Evolutionary conservation across 352 stramenopile species (phyloP).

Genomic region (Globisporangium acanthophoron): DNA sequence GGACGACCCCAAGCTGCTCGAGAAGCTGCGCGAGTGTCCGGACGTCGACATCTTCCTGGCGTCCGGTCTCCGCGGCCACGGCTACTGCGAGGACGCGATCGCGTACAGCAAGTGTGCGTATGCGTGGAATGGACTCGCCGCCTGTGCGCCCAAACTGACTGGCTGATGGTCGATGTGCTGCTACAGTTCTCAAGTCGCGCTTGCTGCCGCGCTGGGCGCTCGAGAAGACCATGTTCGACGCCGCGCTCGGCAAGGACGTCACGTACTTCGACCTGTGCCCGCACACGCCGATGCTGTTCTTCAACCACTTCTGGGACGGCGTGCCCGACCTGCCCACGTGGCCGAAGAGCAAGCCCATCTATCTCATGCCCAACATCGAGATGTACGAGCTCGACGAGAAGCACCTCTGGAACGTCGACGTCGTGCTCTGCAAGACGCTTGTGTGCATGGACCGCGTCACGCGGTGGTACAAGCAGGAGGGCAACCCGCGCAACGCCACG

Average conservation of each 20-base stretch:
- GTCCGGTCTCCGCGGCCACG: conserved; percentile 31
- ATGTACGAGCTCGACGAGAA: conserved; percentile 45
- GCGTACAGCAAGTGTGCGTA: conserved; percentile 54
- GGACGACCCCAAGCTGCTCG: conserved; percentile 31
- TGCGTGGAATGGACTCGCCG: neutral
- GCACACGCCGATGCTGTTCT: conserved; percentile 38
- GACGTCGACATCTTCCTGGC: conserved; percentile 68
- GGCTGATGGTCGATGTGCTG: neutral
- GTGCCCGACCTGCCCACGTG: conserved; percentile 20
- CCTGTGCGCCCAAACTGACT: too few relatives aligned
- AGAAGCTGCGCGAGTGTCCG: conserved; percentile 36
- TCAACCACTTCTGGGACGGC: conserved; percentile 56
- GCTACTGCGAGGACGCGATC: conserved; percentile 65
- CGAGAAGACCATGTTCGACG: conserved; percentile 28
- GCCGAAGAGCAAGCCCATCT: conserved; percentile 34
- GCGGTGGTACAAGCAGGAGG: conserved; percentile 47
- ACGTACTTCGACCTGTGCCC: conserved; percentile 54
- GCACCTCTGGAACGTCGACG: conserved; percentile 39
- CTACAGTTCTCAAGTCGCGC: conserved; percentile 30
- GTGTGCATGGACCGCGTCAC: conserved; percentile 7
- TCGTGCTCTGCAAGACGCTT: conserved; percentile 48
- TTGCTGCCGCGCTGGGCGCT: conserved; percentile 44
- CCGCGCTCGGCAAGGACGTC: conserved; percentile 14
- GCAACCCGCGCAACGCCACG: conserved; percentile 32
- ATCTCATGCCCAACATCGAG: conserved; percentile 50